Evolutionary conservation across 2,329 filamentous ascomycete species (phyloP).

Genomic region (Colletotrichum cereale): DNA sequence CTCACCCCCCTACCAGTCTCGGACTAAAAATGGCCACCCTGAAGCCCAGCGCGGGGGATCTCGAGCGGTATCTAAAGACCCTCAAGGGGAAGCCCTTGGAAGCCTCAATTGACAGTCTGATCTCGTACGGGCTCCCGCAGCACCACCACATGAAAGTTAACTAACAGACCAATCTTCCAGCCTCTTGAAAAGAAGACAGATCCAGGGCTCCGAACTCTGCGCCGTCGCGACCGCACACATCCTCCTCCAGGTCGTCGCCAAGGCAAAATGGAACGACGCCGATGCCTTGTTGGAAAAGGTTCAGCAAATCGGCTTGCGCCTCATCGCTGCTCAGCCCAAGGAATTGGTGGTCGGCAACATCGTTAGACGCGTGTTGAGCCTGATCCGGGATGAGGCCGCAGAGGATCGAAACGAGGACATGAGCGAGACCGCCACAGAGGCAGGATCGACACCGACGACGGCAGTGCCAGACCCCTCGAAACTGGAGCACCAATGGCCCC

Average conservation of each 20-base stretch:
- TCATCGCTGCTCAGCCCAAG: slow-evolving; percentile 86
- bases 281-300: slow-evolving; percentile 84
- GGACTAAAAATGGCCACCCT: slow-evolving; percentile 65
- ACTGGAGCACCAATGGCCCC: slow-evolving; percentile 48
- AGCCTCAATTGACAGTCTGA: slow-evolving; percentile 84
- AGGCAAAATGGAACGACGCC: slow-evolving; percentile 82
- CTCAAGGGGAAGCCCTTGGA: slow-evolving; percentile 83
- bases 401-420: slow-evolving; percentile 77
- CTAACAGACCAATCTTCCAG: slow-evolving; percentile 56
- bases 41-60: slow-evolving; percentile 74
- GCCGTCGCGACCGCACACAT: slow-evolving; percentile 92
- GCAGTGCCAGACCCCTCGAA: slow-evolving; percentile 49
- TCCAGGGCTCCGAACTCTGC: slow-evolving; percentile 87
- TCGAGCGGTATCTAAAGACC: slow-evolving; percentile 83
- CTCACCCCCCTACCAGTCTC: slow-evolving; percentile 6
- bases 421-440: slow-evolving; percentile 69
- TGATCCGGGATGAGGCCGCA: slow-evolving; percentile 92
- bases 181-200: slow-evolving; percentile 90
- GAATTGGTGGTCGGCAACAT: slow-evolving; percentile 97
- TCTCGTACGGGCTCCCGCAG: slow-evolving; percentile 72
- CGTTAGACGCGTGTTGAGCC: slow-evolving; percentile 86
- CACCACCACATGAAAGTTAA: background rate
- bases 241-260: slow-evolving; percentile 86
- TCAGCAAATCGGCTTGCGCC: slow-evolving; percentile 79
- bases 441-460: slow-evolving; percentile 55